Base-by-base conservation (phyloP, 2,329 filamentous ascomycete species). In the Exophiala dermatitidis region DNA sequence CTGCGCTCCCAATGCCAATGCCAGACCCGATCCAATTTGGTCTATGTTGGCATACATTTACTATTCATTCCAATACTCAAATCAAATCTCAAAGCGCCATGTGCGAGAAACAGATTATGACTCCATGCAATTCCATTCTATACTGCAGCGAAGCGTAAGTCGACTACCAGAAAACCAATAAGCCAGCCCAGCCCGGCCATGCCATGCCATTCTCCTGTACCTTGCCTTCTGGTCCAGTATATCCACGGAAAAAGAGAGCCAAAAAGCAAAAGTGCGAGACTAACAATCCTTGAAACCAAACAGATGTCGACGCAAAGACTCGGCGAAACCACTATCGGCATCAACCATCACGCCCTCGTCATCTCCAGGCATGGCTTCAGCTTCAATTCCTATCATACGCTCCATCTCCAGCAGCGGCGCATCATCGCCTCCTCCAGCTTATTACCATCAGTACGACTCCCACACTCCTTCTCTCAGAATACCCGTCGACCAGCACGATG, bases 121-220 rank as follows among this genome's bases (percentile, higher is more conserved):
- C 77, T 32, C 81, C 81, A 10, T 77, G 77, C 66, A 79, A 79
- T 64, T 74, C 74, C 10, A 73, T 82, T 38, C 71, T 84, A 42
- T 84, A 84, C 66, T 84, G 81, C 70, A 83, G 80, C 48, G 79
- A 83, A 72, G 77, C 76, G 80, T 83, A 74, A 65, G 73, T 66
- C 45, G 34, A 46, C 52, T 50, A 57, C 50, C 32, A 8, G 33
- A 38, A 38, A 2, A 2, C 36, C 5, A 38, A 8, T 12, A 7
- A 8, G 9, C 36, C 36, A 38, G 36, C 10, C 5, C 4, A 5
- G 36, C 19, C 19, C 9, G 36, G 3, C n/a, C 36, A 38, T 5
- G 19, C 19, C 19, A 19, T 19, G 19, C 19, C 19, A 19, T 19
- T n/a, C n/a, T n/a, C n/a, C 19, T 19, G 19, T 19, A 19, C 19